These are phyloP conservation scores for Zea mays DNA, from an alignment of 176 grass and related monocot species.

Conservation along the genomic window Zm-B73-REFERENCE-NAM-5.0 NC_050102.1:168268501-168269000, in stretches of 20 bases:
- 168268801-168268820: background rate
- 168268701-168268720: constrained; percentile 49
- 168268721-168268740: constrained; percentile 78
- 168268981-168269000: constrained; percentile 55
- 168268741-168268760: constrained; percentile 61
- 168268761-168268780: background rate
- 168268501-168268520: constrained; percentile 55
- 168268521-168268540: background rate
- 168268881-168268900: constrained; percentile 54
- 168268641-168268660: constrained; percentile 65
- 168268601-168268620: constrained; percentile 60
- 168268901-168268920: constrained; percentile 49
- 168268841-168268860: constrained; percentile 84
- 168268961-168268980: constrained; percentile 51
- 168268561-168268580: background rate
- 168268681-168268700: constrained; percentile 32
- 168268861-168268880: constrained; percentile 98
- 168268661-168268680: constrained; percentile 67
- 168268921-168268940: constrained; percentile 64
- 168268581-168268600: constrained; percentile 52
- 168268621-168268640: constrained; percentile 80
- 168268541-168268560: constrained; percentile 12
- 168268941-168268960: constrained; percentile 58
- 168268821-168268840: constrained; percentile 58
- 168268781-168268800: background rate